Evolutionary conservation across 371 early-diverging fungal species (phyloP), one percentile per base, ranked within the genome.

Genomic region (Mucor irregularis): DNA sequence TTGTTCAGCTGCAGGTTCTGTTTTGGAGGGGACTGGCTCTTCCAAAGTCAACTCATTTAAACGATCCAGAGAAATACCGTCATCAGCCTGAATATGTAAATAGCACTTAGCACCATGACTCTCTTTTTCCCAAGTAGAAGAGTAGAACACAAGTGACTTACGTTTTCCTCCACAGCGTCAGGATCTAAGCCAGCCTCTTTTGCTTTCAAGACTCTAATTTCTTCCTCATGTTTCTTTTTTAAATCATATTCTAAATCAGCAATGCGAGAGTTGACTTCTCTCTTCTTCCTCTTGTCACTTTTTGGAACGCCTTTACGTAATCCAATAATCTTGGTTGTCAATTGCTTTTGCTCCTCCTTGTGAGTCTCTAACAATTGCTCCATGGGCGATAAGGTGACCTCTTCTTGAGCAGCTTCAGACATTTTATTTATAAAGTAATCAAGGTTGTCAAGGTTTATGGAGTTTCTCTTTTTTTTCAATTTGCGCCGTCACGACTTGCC

Each of bases 211-310:
- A 68, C 73, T 17, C 64, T 73, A 14, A 87, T 47, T 56, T 95
- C 95, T 16, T 76, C 61, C 16, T 78, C 86, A 13, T 96, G 96
- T 17, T 83, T 76, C 39, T 72, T 73, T 26, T 59, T 71, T 40
- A 90, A 68, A 49, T 84, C 82, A 7, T 62, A 68, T 62, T 94
- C 93, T 59, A 94, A 62, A n/a, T 65, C 73, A 5, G 84, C 86
- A 29, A 91, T 87, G 21, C 87, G 83, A 2, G 76, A 81, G 5
- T 71, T 58, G 6, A 93, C 80, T 57, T 94, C 94, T 74, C 93
- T 86, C 66, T 94, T 96, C 71, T 89, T 88, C 66, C 85, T 83
- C 79, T 94, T 95, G 74, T 91, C 85, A 22, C 83, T 84, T 64
- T 90, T 89, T 16, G 87, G 81, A 11, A 80, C 87, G 0, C 87